phyloP scores from a whole-genome alignment of 805 yeast genomes.

The Suhomyces sp. region DNA sequence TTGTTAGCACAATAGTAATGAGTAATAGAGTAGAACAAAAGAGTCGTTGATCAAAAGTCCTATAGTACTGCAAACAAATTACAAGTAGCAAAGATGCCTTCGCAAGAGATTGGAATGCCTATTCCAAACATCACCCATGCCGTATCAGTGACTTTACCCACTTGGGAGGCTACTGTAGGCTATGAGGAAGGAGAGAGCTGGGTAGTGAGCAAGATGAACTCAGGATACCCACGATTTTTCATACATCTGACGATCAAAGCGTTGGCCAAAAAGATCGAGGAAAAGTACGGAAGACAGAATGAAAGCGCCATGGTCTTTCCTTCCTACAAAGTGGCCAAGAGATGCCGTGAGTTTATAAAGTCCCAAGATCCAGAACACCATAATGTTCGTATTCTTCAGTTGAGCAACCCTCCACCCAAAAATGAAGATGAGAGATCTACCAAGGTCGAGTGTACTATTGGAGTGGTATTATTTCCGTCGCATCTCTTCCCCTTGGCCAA shows the following conservation, averaged over 20 bases:
- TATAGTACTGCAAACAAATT: not conserved
- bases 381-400: conserved; percentile 61
- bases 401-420: conserved; percentile 67
- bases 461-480: conserved; percentile 74
- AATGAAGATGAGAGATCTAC: conserved; percentile 56
- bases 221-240: conserved; percentile 89
- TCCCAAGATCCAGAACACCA: conserved; percentile 20
- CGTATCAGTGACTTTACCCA: conserved; percentile 90
- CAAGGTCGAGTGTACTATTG: conserved; percentile 64
- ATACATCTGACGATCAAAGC: conserved; percentile 62
- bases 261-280: conserved; percentile 51
- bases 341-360: conserved; percentile 78
- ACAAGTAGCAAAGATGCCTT: conserved; percentile 19
- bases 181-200: conserved; percentile 88
- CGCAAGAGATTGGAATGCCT: conserved; percentile 66
- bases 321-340: conserved; percentile 70
- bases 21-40: not conserved
- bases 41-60: not conserved
- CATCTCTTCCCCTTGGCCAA: conserved; percentile 63
- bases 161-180: conserved; percentile 91
- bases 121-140: conserved; percentile 93
- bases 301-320: conserved; percentile 79
- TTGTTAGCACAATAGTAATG: not conserved
- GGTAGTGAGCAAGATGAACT: conserved; percentile 71
- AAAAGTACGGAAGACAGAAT: conserved; percentile 74